Base-by-base conservation (phyloP, 2,329 filamentous ascomycete genomes). In the Akanthomyces dipterigenus region DNA sequence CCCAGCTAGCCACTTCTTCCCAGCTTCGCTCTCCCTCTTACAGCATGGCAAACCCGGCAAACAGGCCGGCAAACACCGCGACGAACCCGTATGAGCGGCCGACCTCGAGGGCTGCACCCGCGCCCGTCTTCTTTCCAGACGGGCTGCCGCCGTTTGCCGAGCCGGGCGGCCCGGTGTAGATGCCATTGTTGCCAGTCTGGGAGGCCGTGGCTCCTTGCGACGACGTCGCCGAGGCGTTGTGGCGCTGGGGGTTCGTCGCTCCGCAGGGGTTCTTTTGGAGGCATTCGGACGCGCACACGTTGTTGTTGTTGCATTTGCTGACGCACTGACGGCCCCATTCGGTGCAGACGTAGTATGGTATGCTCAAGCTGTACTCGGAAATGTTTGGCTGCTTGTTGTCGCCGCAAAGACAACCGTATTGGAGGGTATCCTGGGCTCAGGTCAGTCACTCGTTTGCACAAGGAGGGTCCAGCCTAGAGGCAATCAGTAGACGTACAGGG, bases 311-410 rank as follows among this genome's bases (percentile, higher is more conserved):
- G 74, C 89, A 92, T 62, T 64, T 73, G 2, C 66, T 70, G 14
- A 88, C 85, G 72, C 88, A 91, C 74, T 91, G 83, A 71, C 78
- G 85, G 67, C 84, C 87, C 81, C 82, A 91, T 75, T 88, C 81
- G 51, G 80, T 81, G 82, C 90, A 95, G 68, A 86, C 81, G 76
- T 87, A 90, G 81, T 85, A 93, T 38, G 90, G 90, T 28, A 95
- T 79, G 1, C 90, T 93, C 67, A 91, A 81, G 22, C 87, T 88
- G 81, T 88, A 95, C 75, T 93, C 82, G 69, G 87, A 85, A 54
- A 90, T 76, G 75, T 93, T 92, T 66, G 90, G 90, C 57, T 82
- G 76, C 64, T 81, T 72, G 71, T 84, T 82, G 70, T 88, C 80
- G 64, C 81, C 80, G 78, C 90, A 95, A 67, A 91, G 78, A 73